Evolutionary conservation across 2,329 filamentous ascomycete species (phyloP), one percentile per base, ranked within the genome.

Genomic region (Colletotrichum godetiae): DNA sequence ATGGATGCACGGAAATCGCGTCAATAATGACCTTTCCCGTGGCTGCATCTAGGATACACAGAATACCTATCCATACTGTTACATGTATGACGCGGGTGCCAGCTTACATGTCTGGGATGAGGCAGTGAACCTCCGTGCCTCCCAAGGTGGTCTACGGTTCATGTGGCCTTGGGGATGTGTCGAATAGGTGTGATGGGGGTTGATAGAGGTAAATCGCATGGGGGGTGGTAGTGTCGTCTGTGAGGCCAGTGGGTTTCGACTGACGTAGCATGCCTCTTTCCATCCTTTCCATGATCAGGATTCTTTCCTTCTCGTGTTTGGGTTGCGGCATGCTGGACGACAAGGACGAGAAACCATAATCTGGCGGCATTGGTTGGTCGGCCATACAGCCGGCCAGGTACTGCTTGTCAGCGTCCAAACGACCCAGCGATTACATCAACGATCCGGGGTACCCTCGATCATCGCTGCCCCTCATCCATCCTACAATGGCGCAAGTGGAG

Each of bases 11-110:
- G 35, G 33, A 65, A 59, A 35, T 70, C 69, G 60, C 58, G 59
- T 57, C 63, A 64, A 56, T 60, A 52, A 57, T 52, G 66, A 59
- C 64, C 64, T 46, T 59, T 55, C 59, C 22, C 35, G 15, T 19
- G 11, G 29, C n/a, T 57, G 52, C 19, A 65, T 67, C 37, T 35
- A n/a, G 46, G 46, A 53, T 46, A 46, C 4, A 53, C 15, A 35
- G 27, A 22, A 53, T 6, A 42, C 15, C 37, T 6, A 42, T 42
- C 37, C 37, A 42, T 42, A 42, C 53, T 56, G 68, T 74, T 72
- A 63, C 72, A 72, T 72, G 72, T 67, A 74, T 74, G 72, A 74
- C 72, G 72, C 72, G 33, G 27, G n/a, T 73, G 35, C 63, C 71
- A 70, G 60, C 71, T 52, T 66, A 33, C 35, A 46, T 22, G 22